Evolutionary conservation across 148 eudicot genomes (phyloP), one percentile per base, ranked within the genome.

Genomic region (Diospyros kaki): DNA sequence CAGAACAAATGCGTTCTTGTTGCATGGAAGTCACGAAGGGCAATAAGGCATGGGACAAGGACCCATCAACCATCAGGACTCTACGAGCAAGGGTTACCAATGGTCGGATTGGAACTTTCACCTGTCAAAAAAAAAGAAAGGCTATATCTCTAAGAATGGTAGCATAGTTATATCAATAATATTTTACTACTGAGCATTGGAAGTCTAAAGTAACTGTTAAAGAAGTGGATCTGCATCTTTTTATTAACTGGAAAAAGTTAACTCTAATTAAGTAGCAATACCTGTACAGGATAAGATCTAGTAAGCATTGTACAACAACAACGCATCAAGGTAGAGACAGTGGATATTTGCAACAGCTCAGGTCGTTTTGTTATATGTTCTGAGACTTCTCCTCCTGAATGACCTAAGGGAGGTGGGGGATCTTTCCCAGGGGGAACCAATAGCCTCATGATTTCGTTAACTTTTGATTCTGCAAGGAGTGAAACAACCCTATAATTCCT

Each of bases 51-150:
- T 72, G 84, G 41, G 89, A 74, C 75, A 85, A 75, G 78, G 96
- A 88, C 68, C 97, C 96, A 83, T 90, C 94, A 74, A 92, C 90
- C 90, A 81, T 83, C 81, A 95, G 83, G 66, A 95, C 91, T 77
- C 98, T 90, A 66, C 77, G 79, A 78, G 82, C 80, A 77, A 88
- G 81, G 73, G 82, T 86, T 75, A 92, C 68, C 58, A 95, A 68
- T 38, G 92, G 72, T 65, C 75, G 82, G 82, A 92, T 79, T 77
- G 96, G 96, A 77, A 92, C 83, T 64, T 75, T 72, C 66, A 92
- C 91, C 98, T 95, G 73, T 66, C 68, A 80, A 72, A 68, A 64
- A 74, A 69, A 60, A 44, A 54, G 39, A 69, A 44, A 54, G 39
- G 66, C 53, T 39, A 11, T 44, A 61, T 44, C 12, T 28, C 5